These are phyloP conservation scores for Dictyostelium brefeldianum DNA, from an alignment of 78 protist genomes.

Conservation along the genomic window DNA sequence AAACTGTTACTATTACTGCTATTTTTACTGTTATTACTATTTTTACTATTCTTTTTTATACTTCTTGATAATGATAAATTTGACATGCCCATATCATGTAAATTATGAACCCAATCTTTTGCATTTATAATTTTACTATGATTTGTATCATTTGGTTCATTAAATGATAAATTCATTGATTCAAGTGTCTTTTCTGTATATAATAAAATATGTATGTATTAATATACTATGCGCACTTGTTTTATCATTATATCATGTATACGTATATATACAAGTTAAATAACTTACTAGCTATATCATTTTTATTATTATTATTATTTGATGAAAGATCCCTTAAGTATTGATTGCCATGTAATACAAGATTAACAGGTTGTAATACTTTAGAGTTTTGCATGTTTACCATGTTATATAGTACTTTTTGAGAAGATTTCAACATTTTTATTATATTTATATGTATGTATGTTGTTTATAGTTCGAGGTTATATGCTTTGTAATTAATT, in stretches of 20 bases:
- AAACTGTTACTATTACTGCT: not conserved
- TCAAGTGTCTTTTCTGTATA: slow-evolving; percentile 34
- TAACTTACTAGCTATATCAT: slow-evolving; percentile 24
- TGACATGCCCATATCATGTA: slow-evolving; percentile 37
- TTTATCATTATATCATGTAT: not conserved
- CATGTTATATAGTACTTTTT: not conserved
- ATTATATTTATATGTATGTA: not conserved
- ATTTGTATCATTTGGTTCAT: slow-evolving; percentile 21
- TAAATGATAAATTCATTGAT: slow-evolving; percentile 23
- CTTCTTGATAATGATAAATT: slow-evolving; percentile 26
- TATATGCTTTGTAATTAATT: no score
- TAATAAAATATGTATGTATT: not conserved
- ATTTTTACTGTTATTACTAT: not conserved
- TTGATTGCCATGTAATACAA: slow-evolving; percentile 40
- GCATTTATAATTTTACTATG: slow-evolving; percentile 25
- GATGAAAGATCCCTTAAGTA: not conserved
- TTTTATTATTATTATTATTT: not conserved
- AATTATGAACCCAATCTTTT: slow-evolving; percentile 42
- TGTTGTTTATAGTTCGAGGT: not conserved
- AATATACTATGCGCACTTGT: not conserved
- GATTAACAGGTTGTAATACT: slow-evolving; percentile 15
- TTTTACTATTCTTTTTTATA: not conserved
- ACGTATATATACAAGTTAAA: no score
- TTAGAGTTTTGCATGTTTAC: not conserved
- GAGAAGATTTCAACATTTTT: not conserved